A percentile compares a stretch with the other conserved stretches of the same genome.
Evolutionary conservation across 176 grass and related monocot genomes (phyloP).

Genomic region (Elaeis guineensis): DNA sequence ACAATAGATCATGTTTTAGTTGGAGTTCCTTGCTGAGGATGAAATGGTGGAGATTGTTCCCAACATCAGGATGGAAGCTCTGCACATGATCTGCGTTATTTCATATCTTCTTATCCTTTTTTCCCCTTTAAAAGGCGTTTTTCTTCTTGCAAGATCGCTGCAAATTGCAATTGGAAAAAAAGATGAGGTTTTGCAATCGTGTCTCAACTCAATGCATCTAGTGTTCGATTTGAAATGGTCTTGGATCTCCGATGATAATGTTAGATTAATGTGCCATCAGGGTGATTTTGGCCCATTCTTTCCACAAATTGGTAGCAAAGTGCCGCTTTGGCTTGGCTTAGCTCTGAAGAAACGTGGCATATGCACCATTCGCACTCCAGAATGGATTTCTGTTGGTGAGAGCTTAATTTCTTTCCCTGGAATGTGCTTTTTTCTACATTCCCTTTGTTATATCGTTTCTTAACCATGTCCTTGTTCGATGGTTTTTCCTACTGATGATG

Average conservation of each 20-base stretch:
- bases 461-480: no score
- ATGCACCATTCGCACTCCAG: conserved; percentile 43
- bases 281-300: conserved; percentile 72
- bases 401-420: not conserved
- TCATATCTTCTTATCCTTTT: not conserved
- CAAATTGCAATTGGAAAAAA: no score
- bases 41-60: conserved; percentile 63
- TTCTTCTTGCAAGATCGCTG: no score
- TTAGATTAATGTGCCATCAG: conserved; percentile 1
- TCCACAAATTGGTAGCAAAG: conserved; percentile 64
- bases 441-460: no score
- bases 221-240: no score
- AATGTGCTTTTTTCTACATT: no score
- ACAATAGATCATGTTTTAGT: conserved; percentile 14
- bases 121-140: no score
- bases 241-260: no score
- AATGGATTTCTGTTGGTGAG: conserved; percentile 83
- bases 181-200: no score
- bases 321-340: conserved; percentile 10
- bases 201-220: no score
- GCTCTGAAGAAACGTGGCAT: conserved; percentile 33
- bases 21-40: conserved; percentile 80
- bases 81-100: conserved; percentile 69
- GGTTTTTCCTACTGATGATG: no score
- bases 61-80: conserved; percentile 72